These are phyloP conservation scores for Epithemia pelagica DNA, from an alignment of 108 stramenopile genomes.

Conservation along the genomic window DNA sequence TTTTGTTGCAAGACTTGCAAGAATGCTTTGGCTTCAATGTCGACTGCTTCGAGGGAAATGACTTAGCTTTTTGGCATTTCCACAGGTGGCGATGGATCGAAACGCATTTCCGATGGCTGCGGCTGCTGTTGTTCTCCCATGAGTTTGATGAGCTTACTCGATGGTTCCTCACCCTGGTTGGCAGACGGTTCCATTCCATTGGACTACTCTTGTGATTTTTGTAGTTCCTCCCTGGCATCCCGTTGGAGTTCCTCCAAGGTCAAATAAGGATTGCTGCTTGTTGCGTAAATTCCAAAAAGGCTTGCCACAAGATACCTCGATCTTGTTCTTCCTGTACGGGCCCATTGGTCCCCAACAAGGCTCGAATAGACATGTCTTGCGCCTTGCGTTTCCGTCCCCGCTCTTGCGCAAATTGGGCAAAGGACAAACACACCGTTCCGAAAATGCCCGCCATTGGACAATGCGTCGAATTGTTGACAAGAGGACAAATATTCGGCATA, in stretches of 20 bases:
- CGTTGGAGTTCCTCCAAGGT: constrained; percentile 53
- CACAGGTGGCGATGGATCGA: too few relatives aligned
- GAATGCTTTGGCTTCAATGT: constrained; percentile 42
- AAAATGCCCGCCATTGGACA: constrained; percentile 54
- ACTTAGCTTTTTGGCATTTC: constrained; percentile 33
- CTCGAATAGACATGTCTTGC: constrained; percentile 69
- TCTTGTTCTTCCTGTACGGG: constrained; percentile 54
- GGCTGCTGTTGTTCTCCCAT: background rate
- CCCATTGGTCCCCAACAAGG: constrained; percentile 46
- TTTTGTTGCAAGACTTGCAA: constrained; percentile 29
- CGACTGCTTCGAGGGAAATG: constrained; percentile 48
- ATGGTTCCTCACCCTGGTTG: constrained; percentile 17
- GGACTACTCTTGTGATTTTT: too few relatives aligned
- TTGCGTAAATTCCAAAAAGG: constrained; percentile 73
- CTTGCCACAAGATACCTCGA: constrained; percentile 58
- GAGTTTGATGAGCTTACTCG: constrained; percentile 40
- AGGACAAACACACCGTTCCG: constrained; percentile 74
- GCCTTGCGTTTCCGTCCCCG: constrained; percentile 54
- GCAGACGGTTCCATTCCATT: background rate
- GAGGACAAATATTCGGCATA: constrained; percentile 59
- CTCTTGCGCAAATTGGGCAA: constrained; percentile 69
- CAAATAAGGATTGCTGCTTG: constrained; percentile 51
- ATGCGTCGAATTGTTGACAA: constrained; percentile 63
- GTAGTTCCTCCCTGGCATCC: constrained; percentile 54
- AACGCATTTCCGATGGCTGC: too few relatives aligned